Evolutionary conservation across 495 filamentous ascomycete genomes (phyloP), one percentile per base, ranked within the genome.

Genomic region (Jackrogersella minutella): DNA sequence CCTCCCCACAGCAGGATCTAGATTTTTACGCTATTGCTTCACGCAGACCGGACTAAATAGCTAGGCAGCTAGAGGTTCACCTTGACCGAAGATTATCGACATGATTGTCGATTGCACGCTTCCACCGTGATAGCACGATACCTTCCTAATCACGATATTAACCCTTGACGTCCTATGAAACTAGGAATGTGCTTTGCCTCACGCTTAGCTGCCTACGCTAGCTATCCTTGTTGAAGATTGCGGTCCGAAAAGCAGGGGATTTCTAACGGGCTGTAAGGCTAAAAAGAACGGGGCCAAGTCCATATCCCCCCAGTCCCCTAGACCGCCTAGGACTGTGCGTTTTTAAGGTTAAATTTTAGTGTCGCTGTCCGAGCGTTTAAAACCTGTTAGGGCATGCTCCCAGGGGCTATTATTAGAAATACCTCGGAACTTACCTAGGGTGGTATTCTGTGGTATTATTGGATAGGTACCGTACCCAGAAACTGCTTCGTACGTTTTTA

Each of bases 321-420:
- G 26, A 47, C 36, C 34, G 22, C 51, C 13, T 7, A 44, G n/a
- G 52, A 58, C 61, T 56, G 61, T 64, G 61, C 61, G 43, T 8
- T 52, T 64, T 64, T 64, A 64, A 64, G 53, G 52, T 64, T 63
- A 63, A 37, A 39, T 31, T 9, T 41, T 63, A 55, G 60, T 41
- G 60, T 44, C 5, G 11, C 28, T 13, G 16, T 44, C 16, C 13
- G 14, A 31, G 47, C 47, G 33, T 49, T 36, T 17, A 47, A 24
- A 28, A 22, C 8, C 24, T 30, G 11, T 30, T 4, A 5, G 19
- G 6, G 10, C 11, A 28, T 16, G 19, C n/a, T n/a, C n/a, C n/a
- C n/a, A n/a, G n/a, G n/a, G n/a, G n/a, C 49, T 62, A 62, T 62
- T 53, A 54, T 47, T 62, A 62, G 59, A 62, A 44, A 13, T 24